These are phyloP conservation scores for Camellia oleifera DNA, from an alignment of 179 eudicot genomes.

Conservation along the genomic window DNA sequence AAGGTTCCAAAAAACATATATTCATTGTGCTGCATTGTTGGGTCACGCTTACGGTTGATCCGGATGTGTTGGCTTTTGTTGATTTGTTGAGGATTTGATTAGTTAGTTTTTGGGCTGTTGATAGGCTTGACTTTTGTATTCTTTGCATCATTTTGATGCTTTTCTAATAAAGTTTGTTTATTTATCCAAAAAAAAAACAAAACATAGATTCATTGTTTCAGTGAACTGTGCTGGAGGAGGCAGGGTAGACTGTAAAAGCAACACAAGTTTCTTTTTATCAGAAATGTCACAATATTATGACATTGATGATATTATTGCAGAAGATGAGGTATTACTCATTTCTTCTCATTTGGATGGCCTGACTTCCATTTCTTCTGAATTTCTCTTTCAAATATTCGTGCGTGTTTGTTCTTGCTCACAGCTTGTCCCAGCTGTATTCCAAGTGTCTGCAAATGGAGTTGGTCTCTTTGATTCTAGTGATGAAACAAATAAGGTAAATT, in stretches of 20 bases:
- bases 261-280: background rate
- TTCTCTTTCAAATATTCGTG: background rate
- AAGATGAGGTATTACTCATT: conserved; percentile 58
- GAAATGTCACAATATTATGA: conserved; percentile 73
- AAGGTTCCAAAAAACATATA: background rate
- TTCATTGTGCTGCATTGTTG: background rate
- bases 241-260: background rate
- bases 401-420: conserved; percentile 16
- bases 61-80: no score
- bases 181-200: no score
- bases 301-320: conserved; percentile 78
- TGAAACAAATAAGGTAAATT: conserved; percentile 69
- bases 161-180: no score
- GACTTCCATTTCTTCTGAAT: background rate
- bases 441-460: conserved; percentile 69
- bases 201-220: background rate
- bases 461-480: conserved; percentile 86
- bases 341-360: background rate
- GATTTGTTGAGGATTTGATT: no score
- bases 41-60: no score
- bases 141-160: no score
- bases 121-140: no score
- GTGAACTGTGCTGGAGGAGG: background rate
- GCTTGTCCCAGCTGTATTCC: conserved; percentile 77
- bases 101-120: no score